A percentile compares a stretch with the other conserved stretches of the same genome.
These are phyloP conservation scores for Alternaria conjuncta DNA, from an alignment of 2,329 filamentous ascomycete species.

Conservation along the genomic window DNA sequence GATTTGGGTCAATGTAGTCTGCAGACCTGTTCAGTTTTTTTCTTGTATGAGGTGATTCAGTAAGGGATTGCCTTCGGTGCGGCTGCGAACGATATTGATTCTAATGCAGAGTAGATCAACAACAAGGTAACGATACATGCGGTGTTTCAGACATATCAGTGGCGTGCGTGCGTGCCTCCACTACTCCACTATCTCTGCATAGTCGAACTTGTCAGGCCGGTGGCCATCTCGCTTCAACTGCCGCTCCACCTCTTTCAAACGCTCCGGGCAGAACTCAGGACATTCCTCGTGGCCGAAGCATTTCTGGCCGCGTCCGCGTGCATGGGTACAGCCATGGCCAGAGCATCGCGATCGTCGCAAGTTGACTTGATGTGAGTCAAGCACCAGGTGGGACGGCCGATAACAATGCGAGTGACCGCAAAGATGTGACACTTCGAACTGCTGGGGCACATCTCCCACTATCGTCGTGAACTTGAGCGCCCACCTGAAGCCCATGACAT, in stretches of 20 bases:
- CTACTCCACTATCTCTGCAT: not conserved
- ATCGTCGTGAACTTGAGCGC: not conserved
- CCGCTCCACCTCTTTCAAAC: not conserved
- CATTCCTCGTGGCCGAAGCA: not conserved
- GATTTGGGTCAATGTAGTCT: too few species aligned
- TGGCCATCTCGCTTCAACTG: not conserved
- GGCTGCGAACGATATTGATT: not conserved
- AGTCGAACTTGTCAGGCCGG: not conserved
- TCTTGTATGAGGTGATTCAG: not conserved
- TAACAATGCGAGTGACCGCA: not conserved
- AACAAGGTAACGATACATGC: not conserved
- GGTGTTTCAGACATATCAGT: not conserved
- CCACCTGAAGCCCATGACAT: not conserved
- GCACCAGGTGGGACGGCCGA: not conserved
- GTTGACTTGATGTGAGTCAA: not conserved
- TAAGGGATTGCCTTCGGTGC: not conserved
- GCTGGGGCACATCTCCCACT: not conserved
- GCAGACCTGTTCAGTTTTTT: too few species aligned
- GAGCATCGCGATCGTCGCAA: not conserved
- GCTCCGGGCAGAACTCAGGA: not conserved
- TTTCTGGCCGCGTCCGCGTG: not conserved
- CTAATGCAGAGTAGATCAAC: not conserved
- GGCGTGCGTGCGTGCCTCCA: not conserved
- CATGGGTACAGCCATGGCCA: not conserved
- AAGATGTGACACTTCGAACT: not conserved